Percentiles rank a stretch among this genome's conserved stretches.
phyloP scores from a whole-genome alignment of 169 alveolate species.

The Eimeria necatrix region DNA sequence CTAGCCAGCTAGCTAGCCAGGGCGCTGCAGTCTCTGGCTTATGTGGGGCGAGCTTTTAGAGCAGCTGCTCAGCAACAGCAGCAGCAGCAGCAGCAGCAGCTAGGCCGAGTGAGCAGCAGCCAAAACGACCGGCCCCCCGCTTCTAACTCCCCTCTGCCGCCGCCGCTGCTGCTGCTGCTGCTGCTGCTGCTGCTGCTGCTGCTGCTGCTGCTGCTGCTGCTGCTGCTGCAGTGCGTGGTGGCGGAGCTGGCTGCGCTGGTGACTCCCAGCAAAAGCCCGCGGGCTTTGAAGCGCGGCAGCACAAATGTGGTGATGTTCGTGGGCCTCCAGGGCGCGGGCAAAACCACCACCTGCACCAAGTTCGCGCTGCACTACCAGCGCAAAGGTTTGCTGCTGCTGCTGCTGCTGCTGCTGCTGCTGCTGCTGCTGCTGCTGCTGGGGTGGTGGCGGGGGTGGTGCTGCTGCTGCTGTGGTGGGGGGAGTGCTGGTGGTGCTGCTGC shows the following conservation, averaged over 20 bases:
- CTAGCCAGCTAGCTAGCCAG: no score
- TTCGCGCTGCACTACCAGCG: slow-evolving; percentile 98
- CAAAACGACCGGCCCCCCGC: no score
- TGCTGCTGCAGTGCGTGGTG: slow-evolving; percentile 91
- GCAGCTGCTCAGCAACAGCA: no score
- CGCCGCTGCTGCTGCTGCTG: no score
- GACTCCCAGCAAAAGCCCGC: slow-evolving; percentile 95
- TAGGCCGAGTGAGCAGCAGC: no score
- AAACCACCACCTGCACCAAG: slow-evolving; percentile 99
- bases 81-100: no score
- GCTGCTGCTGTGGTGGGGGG: not conserved
- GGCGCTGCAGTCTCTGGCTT: no score
- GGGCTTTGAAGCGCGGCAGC: slow-evolving; percentile 95
- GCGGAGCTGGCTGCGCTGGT: slow-evolving; percentile 96
- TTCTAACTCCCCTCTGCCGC: no score
- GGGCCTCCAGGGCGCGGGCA: slow-evolving; percentile 99
- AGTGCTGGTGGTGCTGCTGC: not conserved
- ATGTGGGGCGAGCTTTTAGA: no score
- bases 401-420: not conserved
- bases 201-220: no score
- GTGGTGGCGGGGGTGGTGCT: not conserved
- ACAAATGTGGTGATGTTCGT: slow-evolving; percentile 98
- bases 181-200: no score
- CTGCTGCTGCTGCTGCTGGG: not conserved
- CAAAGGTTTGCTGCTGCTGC: slow-evolving; percentile 87